Evolutionary conservation across 345 rosid species (phyloP).

Genomic region (Pugionium cornutum): DNA sequence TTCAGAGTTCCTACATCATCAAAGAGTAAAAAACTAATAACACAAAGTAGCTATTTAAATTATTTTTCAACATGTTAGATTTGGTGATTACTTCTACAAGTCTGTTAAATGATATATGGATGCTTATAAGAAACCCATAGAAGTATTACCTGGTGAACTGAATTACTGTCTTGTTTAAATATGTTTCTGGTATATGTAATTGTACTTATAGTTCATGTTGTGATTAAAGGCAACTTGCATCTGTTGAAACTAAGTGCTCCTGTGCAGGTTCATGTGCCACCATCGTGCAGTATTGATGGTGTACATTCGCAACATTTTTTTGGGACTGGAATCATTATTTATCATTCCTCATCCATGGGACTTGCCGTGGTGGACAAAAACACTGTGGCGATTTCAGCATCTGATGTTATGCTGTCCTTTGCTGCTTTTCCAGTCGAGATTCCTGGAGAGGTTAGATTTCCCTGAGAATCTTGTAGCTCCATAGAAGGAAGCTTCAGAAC

Average conservation of each 20-base stretch:
- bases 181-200: constrained; percentile 17
- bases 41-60: constrained; percentile 3
- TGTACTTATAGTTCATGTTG: constrained; percentile 18
- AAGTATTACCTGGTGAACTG: neutral
- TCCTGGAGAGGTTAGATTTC: constrained; percentile 82
- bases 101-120: constrained; percentile 1
- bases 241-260: constrained; percentile 26
- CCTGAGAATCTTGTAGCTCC: neutral
- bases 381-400: constrained; percentile 77
- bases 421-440: constrained; percentile 96
- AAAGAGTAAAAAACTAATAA: neutral
- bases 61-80: constrained; percentile 26
- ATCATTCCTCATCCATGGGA: constrained; percentile 88
- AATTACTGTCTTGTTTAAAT: constrained; percentile 9
- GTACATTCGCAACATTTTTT: constrained; percentile 76
- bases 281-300: constrained; percentile 91
- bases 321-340: constrained; percentile 88
- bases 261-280: constrained; percentile 91
- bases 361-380: constrained; percentile 92
- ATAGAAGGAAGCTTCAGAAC: constrained; percentile 21
- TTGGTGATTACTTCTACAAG: constrained; percentile 15
- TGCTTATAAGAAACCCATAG: constrained; percentile 15
- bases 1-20: constrained; percentile 18
- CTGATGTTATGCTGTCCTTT: constrained; percentile 93
- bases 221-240: constrained; percentile 27